Evolutionary conservation across 2,329 filamentous ascomycete species (phyloP).

Genomic region (Fusarium albosuccineum): DNA sequence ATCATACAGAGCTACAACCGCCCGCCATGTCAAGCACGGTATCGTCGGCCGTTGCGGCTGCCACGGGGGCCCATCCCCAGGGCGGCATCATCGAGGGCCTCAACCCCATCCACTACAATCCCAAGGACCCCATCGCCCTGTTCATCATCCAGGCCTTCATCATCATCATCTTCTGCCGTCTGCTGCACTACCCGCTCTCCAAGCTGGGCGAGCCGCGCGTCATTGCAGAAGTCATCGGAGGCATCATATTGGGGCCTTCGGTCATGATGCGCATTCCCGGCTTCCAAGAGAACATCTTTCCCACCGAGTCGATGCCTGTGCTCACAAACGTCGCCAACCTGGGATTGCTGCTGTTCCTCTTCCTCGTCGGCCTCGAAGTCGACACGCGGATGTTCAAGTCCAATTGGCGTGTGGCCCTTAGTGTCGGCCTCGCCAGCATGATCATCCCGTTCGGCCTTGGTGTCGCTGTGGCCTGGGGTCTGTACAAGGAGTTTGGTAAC

Average conservation of each 20-base stretch:
- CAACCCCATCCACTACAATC: constrained; percentile 76
- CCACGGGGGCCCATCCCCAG: constrained; percentile 55
- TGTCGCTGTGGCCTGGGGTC: constrained; percentile 81
- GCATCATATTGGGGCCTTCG: constrained; percentile 86
- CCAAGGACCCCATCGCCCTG: constrained; percentile 76
- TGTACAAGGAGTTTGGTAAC: constrained; percentile 78
- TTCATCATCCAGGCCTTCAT: constrained; percentile 55
- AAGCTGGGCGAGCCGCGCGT: constrained; percentile 84
- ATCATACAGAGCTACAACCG: background rate
- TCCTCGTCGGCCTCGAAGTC: constrained; percentile 89
- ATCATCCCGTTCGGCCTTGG: constrained; percentile 85
- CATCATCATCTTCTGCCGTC: constrained; percentile 62
- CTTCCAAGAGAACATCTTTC: constrained; percentile 83
- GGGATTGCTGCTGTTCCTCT: constrained; percentile 86
- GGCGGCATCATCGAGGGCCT: constrained; percentile 78
- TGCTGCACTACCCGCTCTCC: constrained; percentile 80
- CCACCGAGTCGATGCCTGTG: constrained; percentile 78
- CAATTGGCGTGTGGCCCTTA: constrained; percentile 85
- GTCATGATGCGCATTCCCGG: constrained; percentile 88
- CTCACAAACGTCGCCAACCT: constrained; percentile 85
- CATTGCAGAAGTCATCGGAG: constrained; percentile 88
- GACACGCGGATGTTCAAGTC: constrained; percentile 81
- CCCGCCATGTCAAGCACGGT: constrained; percentile 40
- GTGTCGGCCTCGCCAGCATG: constrained; percentile 85
- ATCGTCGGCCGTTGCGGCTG: constrained; percentile 46